phyloP scores from a whole-genome alignment of 371 early-diverging fungal species.

The Saksenaea vasiformis region DNA sequence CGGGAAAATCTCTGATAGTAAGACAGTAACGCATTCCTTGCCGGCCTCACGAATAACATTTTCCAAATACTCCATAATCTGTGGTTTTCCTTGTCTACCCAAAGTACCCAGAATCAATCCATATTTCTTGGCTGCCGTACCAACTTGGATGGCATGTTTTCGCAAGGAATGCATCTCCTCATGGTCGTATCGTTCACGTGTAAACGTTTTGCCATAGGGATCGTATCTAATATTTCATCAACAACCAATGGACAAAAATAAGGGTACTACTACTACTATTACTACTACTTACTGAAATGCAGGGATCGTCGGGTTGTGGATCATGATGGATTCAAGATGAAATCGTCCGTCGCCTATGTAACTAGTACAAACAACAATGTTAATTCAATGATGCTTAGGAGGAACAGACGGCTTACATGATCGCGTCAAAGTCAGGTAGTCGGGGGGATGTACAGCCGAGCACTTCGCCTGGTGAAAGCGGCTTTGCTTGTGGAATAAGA shows the following conservation, averaged over 20 bases:
- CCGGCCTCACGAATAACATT: constrained; percentile 60
- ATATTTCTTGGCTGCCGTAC: constrained; percentile 74
- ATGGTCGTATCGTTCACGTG: constrained; percentile 94
- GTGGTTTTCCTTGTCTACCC: constrained; percentile 98
- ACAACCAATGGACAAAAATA: not conserved
- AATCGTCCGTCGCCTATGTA: constrained; percentile 99
- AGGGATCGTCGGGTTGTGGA: constrained; percentile 91
- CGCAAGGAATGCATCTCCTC: constrained; percentile 88
- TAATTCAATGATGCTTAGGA: not conserved
- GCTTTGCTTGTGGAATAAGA: constrained; percentile 91
- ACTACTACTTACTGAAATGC: constrained; percentile 77
- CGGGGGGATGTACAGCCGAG: constrained; percentile 99
- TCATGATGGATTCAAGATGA: constrained; percentile 99
- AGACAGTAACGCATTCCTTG: constrained; percentile 74
- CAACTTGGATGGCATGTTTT: constrained; percentile 77
- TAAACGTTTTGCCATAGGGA: constrained; percentile 93
- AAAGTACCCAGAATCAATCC: constrained; percentile 96
- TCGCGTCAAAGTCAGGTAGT: constrained; percentile 69
- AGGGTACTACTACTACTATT: not conserved
- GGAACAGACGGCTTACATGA: constrained; percentile 71
- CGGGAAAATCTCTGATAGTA: constrained; percentile 95
- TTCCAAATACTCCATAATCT: constrained; percentile 86
- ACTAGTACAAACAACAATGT: constrained; percentile 18
- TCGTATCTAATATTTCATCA: constrained; percentile 72
- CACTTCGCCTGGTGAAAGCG: constrained; percentile 97